phyloP scores from a whole-genome alignment of 345 rosid species.

The Syzygium aromaticum region DNA sequence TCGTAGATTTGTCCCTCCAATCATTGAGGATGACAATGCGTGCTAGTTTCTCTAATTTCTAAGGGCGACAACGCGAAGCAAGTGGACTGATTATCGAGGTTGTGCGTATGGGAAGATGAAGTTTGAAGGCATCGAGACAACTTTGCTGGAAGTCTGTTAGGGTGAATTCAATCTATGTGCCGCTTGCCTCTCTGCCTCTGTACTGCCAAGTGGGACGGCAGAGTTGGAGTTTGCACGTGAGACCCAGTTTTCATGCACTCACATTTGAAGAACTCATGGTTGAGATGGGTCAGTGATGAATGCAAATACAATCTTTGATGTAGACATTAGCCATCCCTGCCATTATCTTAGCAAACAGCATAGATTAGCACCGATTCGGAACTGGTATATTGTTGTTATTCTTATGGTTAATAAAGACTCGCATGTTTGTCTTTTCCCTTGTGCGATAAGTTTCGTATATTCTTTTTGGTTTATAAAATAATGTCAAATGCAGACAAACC shows the following conservation, averaged over 20 bases:
- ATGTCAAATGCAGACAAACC: background rate
- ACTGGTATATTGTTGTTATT: background rate
- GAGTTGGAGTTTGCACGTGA: background rate
- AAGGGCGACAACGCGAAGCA: background rate
- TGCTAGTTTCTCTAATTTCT: background rate
- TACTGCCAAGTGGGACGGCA: background rate
- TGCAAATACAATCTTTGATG: background rate
- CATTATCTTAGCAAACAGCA: background rate
- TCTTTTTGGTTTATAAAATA: background rate
- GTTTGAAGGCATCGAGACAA: background rate
- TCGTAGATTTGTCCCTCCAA: slow-evolving; percentile 63
- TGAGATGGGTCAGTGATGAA: background rate
- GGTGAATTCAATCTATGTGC: background rate
- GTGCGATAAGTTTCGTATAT: background rate
- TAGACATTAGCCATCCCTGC: background rate
- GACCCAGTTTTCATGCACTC: background rate
- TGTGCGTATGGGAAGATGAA: background rate
- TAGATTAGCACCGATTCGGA: background rate
- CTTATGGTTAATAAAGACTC: background rate
- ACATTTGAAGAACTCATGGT: background rate
- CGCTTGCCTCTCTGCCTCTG: background rate
- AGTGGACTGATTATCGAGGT: background rate
- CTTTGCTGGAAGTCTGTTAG: background rate
- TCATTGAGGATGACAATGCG: slow-evolving; percentile 11
- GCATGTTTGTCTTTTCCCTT: background rate